These are phyloP conservation scores for Exophiala alcalophila DNA, from an alignment of 2,329 filamentous ascomycete species.

Conservation along the genomic window DNA sequence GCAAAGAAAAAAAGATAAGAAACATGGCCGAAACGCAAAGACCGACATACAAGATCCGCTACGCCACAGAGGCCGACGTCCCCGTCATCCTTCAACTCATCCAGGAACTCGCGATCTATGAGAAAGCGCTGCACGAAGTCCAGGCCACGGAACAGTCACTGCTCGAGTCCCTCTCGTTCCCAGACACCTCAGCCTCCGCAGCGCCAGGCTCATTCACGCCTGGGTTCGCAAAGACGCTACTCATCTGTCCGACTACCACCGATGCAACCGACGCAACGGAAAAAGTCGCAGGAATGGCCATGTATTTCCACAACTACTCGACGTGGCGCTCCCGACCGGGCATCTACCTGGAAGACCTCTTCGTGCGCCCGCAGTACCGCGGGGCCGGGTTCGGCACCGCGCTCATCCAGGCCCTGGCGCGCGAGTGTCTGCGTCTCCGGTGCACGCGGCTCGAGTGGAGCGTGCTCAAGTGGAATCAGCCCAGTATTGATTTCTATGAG, in stretches of 20 bases:
- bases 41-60: slow-evolving; percentile 28
- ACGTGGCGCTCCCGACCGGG: slow-evolving; percentile 87
- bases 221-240: slow-evolving; percentile 70
- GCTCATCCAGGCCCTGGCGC: slow-evolving; percentile 73
- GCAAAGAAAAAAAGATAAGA: not conserved
- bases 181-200: slow-evolving; percentile 41
- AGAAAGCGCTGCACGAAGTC: slow-evolving; percentile 70
- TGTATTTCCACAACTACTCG: slow-evolving; percentile 95
- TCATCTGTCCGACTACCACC: slow-evolving; percentile 55
- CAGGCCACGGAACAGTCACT: slow-evolving; percentile 76
- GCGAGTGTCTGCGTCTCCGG: slow-evolving; percentile 68
- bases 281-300: slow-evolving; percentile 68
- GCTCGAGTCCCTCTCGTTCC: slow-evolving; percentile 73
- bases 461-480: slow-evolving; percentile 89
- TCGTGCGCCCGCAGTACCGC: slow-evolving; percentile 67
- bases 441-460: slow-evolving; percentile 83
- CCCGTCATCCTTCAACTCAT: slow-evolving; percentile 78
- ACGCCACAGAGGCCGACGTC: slow-evolving; percentile 59
- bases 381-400: slow-evolving; percentile 75
- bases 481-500: slow-evolving; percentile 81
- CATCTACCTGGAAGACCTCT: slow-evolving; percentile 93
- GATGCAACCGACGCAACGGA: slow-evolving; percentile 33
- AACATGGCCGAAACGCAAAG: slow-evolving; percentile 27
- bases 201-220: slow-evolving; percentile 34
- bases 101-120: slow-evolving; percentile 81